Evolutionary conservation across 1,284 basidiomycete species (phyloP), one percentile per base, ranked within the genome.

Genomic region (Inonotus hispidus): DNA sequence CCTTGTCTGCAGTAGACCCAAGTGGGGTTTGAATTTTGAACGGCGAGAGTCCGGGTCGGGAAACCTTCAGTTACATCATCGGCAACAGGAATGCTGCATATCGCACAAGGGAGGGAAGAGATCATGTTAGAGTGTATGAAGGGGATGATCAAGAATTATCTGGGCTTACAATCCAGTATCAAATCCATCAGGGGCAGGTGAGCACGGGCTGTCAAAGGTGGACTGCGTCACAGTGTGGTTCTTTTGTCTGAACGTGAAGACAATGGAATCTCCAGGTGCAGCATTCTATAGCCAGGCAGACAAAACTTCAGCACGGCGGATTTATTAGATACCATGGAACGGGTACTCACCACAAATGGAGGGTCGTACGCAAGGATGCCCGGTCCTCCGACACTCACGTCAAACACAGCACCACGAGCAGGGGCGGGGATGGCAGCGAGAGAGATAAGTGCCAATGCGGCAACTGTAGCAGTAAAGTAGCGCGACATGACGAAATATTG

Each of bases 151-250:
- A 38, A 37, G 3, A 27, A 6, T 41, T 29, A 35, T 38, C n/a
- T 41, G 60, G 16, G 73, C 78, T 70, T 64, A 84, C 84, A 84
- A 85, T 63, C 78, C 81, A 53, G 82, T 77, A 66, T 85, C 82
- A 66, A 85, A 83, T 2, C 83, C 84, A 50, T 69, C 73, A 0
- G 69, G 60, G 8, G 71, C 60, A 11, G 71, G 71, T 0, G 70
- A 62, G 65, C 85, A 87, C 1, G 85, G 85, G 10, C 68, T 71
- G 1, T 71, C 72, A 25, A 87, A 75, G 1, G 81, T 75, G 2
- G 83, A 85, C 64, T 85, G 84, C 0, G 84, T 84, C 23, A 76
- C 80, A 6, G 84, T 85, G 67, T 87, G 85, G 69, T 86, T 87
- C 69, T 84, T 80, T 69, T 82, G 81, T 67, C 75, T 68, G 74